These are phyloP conservation scores for Terana coerulea DNA, from an alignment of 768 basidiomycete species.

Conservation along the genomic window DNA sequence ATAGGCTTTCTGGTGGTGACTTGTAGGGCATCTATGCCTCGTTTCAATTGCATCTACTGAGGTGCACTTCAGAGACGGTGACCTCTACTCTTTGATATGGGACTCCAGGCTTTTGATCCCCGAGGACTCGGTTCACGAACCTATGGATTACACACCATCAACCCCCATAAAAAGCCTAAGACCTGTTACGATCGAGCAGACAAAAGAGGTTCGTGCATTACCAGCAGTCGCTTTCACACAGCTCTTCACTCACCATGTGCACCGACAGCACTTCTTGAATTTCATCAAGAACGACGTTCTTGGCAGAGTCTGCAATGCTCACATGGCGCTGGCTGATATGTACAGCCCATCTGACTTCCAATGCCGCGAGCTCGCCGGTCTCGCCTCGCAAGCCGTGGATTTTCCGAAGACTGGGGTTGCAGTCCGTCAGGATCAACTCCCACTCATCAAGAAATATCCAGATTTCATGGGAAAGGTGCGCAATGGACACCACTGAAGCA, in stretches of 20 bases:
- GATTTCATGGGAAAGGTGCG: constrained; percentile 15
- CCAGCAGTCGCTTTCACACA: background rate
- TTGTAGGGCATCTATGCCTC: constrained; percentile 1
- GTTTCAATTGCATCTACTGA: background rate
- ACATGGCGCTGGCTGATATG: constrained; percentile 11
- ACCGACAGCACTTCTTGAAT: constrained; percentile 10
- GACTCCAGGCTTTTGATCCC: constrained; percentile 5
- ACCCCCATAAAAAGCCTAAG: background rate
- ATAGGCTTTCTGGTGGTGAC: constrained; percentile 10
- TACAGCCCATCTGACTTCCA: background rate
- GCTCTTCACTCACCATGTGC: background rate
- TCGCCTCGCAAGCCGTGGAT: constrained; percentile 13
- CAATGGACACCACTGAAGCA: too few species aligned
- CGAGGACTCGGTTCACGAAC: background rate
- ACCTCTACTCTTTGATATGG: constrained; percentile 11
- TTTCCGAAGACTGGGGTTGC: constrained; percentile 11
- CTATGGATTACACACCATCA: constrained; percentile 12
- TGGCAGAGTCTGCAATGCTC: constrained; percentile 11
- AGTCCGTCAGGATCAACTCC: background rate
- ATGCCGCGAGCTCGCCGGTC: constrained; percentile 3
- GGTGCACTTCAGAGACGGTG: constrained; percentile 1
- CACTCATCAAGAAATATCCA: constrained; percentile 4
- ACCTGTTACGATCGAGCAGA: constrained; percentile 10
- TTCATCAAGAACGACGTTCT: constrained; percentile 12
- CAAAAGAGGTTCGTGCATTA: constrained; percentile 6